Percentiles rank a stretch among this genome's conserved stretches.
Evolutionary conservation across 495 filamentous ascomycete genomes (phyloP).

Genomic region (Pyrenopolyporus hunteri): DNA sequence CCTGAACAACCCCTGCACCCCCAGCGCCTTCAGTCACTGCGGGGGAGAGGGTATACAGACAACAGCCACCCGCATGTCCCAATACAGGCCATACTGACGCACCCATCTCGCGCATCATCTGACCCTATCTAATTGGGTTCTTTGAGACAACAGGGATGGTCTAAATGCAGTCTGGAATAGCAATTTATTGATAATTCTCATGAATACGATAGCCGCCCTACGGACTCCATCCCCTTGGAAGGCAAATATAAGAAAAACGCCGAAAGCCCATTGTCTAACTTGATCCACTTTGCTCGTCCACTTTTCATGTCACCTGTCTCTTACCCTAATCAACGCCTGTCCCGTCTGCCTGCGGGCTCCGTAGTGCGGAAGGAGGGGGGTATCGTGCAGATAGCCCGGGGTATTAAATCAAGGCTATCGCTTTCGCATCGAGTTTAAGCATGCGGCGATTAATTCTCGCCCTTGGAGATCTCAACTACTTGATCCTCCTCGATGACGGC

Average conservation of each 20-base stretch:
- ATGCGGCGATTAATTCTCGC: slow-evolving; percentile 9
- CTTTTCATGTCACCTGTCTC: slow-evolving; percentile 14
- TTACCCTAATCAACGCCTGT: slow-evolving; percentile 6
- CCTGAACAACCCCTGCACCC: neutral
- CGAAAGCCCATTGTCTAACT: slow-evolving; percentile 21
- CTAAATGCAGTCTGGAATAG: neutral
- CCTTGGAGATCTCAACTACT: slow-evolving; percentile 52
- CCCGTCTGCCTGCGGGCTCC: slow-evolving; percentile 4
- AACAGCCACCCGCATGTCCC: neutral
- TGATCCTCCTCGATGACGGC: slow-evolving; percentile 80
- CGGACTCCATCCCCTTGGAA: neutral
- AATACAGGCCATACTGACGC: neutral
- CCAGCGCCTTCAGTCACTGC: neutral
- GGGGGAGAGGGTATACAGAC: neutral
- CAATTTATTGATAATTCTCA: slow-evolving; percentile 25
- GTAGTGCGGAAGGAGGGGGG: slow-evolving; percentile 18
- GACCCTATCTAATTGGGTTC: neutral
- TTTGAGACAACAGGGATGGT: neutral
- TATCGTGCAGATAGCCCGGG: slow-evolving; percentile 29
- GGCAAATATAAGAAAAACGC: slow-evolving; percentile 20
- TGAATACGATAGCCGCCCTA: slow-evolving; percentile 14
- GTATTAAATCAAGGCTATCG: neutral
- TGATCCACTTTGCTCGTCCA: slow-evolving; percentile 1
- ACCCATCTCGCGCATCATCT: neutral
- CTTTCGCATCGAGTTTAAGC: neutral